phyloP scores from a whole-genome alignment of 2,329 filamentous ascomycete genomes.

The Colletotrichum godetiae region DNA sequence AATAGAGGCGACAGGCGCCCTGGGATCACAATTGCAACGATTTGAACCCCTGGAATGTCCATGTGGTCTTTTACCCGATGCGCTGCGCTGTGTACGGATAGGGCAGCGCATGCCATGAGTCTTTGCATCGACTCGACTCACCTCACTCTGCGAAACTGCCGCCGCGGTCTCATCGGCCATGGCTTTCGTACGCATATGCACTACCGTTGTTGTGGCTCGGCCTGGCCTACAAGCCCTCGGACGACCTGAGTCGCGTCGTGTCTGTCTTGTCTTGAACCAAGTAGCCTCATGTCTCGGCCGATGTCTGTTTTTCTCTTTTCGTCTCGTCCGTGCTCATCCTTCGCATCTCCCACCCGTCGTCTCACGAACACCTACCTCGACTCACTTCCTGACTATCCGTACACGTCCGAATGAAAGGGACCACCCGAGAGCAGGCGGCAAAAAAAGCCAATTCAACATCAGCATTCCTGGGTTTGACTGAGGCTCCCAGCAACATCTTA shows the following conservation, averaged over 20 bases:
- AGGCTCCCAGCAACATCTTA: background rate
- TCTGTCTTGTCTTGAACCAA: constrained; percentile 15
- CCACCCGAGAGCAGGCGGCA: constrained; percentile 2
- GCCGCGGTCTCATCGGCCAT: constrained; percentile 5
- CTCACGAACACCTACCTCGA: background rate
- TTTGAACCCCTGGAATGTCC: constrained; percentile 28
- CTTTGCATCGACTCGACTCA: constrained; percentile 13
- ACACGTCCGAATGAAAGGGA: background rate
- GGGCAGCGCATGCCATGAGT: constrained; percentile 24
- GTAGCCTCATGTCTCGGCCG: constrained; percentile 21
- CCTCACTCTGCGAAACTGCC: background rate
- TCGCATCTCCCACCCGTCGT: background rate
- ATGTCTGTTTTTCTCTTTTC: constrained; percentile 2
- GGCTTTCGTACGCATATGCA: constrained; percentile 22
- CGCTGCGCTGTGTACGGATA: constrained; percentile 1
- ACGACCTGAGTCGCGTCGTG: constrained; percentile 26
- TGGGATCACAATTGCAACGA: constrained; percentile 13
- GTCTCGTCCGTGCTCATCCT: constrained; percentile 10
- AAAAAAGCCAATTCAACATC: background rate
- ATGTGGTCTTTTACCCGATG: constrained; percentile 23
- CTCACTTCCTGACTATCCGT: no score
- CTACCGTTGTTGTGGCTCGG: constrained; percentile 22
- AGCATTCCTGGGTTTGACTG: constrained; percentile 9
- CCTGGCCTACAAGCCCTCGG: constrained; percentile 15
- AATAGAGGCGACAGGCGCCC: constrained; percentile 5